Base-by-base conservation (phyloP, 306 rosid species). In the Dalbergia cultrata region DNA sequence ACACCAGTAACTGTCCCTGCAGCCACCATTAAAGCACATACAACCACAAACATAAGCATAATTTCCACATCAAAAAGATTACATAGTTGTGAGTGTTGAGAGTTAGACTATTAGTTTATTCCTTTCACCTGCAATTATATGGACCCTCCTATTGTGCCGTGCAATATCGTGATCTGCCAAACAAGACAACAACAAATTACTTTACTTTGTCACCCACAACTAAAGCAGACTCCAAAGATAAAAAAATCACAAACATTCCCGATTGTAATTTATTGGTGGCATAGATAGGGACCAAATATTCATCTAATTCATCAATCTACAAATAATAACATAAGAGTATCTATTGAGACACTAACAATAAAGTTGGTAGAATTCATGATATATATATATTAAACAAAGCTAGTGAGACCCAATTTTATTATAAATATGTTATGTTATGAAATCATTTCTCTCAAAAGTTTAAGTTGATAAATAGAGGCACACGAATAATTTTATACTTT, bases 101-200 rank as follows among this genome's bases (percentile, higher is more conserved):
- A 2, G 16, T 13, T 11, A 47, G 53, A 53, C 3, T 11, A 6
- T 47, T 74, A 22, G 31, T 73, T 60, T 44, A 62, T 31, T 68
- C 72, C 49, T 58, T 17, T 89, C 26, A 94, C 99, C 99, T 90
- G 98, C 98, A 57, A 95, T 88, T 8, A 89, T 90, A 35, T 90
- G 85, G 50, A 83, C 86, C 80, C 69, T 91, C 78, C 81, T 79
- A 79, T 73, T 83, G 70, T 85, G 89, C 70, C 9, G 73, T 35
- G 90, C 80, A 77, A 75, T 70, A 39, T 80, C 84, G 17, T 80
- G 84, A 92, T 94, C 98, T 94, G 97, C 86, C 87, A 73, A 56
- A 71, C 35, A 63, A 79, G 45, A 37, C 53, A 59, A 7, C 59
- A 26, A 14, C 53, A 61, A 35, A 12, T 62, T 14, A 78, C 31